These are phyloP conservation scores for Solanum aculeatissimum DNA, from an alignment of 305 asterid species.

Conservation along the genomic window DNA sequence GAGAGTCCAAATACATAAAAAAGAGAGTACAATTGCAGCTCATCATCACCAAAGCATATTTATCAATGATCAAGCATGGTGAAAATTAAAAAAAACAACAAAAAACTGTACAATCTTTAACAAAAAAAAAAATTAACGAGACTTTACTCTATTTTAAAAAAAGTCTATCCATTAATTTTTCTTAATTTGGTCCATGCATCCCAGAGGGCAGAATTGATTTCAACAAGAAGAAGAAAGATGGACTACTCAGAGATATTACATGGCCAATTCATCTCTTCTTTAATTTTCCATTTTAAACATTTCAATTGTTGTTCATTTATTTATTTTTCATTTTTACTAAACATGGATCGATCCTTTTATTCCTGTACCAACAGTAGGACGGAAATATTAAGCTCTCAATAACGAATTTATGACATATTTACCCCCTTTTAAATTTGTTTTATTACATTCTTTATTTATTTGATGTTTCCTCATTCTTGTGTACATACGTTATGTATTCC, in stretches of 20 bases:
- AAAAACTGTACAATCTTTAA: conserved; percentile 2
- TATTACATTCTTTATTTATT: not conserved
- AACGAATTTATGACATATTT: conserved; percentile 9
- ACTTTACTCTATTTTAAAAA: conserved; percentile 1
- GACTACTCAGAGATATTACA: conserved; percentile 4
- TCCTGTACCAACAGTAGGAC: conserved; percentile 10
- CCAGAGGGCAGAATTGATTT: not conserved
- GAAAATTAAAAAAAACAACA: not conserved
- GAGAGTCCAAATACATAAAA: conserved; percentile 44
- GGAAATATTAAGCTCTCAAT: conserved; percentile 11
- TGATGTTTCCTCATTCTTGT: not conserved
- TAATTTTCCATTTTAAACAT: not conserved
- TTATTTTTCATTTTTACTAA: not conserved
- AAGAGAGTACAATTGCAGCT: not conserved
- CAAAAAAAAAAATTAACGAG: not conserved
- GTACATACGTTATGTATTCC: not conserved
- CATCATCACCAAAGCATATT: not conserved
- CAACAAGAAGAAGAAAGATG: not conserved
- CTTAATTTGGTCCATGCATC: not conserved
- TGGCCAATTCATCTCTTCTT: conserved; percentile 1
- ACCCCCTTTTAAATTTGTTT: not conserved
- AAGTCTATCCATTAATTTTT: conserved; percentile 13
- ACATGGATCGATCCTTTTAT: not conserved
- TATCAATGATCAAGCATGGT: not conserved
- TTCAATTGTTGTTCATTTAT: conserved; percentile 6